These are phyloP conservation scores for Nicotiana tabacum DNA, from an alignment of 257 asterid species.

Conservation along the genomic window DNA sequence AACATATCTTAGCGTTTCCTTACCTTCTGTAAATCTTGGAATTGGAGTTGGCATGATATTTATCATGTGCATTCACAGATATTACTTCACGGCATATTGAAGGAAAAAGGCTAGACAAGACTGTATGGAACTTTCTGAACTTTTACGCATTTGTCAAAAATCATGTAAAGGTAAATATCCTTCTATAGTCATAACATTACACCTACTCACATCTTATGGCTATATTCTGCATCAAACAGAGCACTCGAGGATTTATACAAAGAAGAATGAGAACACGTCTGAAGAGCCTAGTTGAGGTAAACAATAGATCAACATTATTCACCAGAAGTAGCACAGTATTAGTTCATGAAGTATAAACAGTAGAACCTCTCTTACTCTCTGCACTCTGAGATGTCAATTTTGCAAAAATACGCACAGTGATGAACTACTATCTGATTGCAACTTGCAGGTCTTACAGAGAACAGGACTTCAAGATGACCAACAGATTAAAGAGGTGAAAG, in stretches of 20 bases:
- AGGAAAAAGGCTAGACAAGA: conserved; percentile 79
- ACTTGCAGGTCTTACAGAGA: conserved; percentile 47
- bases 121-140: conserved; percentile 86
- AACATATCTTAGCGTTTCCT: background rate
- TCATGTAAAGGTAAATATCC: conserved; percentile 69
- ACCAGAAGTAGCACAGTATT: too few relatives aligned
- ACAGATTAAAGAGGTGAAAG: conserved; percentile 29
- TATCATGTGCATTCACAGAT: conserved; percentile 39
- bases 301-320: too few relatives aligned
- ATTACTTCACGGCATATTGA: conserved; percentile 58
- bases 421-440: conserved; percentile 11
- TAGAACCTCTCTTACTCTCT: background rate
- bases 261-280: conserved; percentile 77
- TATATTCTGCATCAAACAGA: conserved; percentile 41
- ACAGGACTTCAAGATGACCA: conserved; percentile 38
- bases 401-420: background rate
- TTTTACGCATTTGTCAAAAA: conserved; percentile 65
- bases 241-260: conserved; percentile 73
- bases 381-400: background rate
- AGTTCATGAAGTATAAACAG: too few relatives aligned
- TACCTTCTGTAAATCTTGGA: background rate
- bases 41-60: background rate
- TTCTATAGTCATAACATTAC: conserved; percentile 18
- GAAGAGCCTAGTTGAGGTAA: conserved; percentile 69
- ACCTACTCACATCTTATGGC: conserved; percentile 13